A percentile compares a stretch with the other conserved stretches of the same genome.
These are phyloP conservation scores for Paramecium sexaurelia DNA, from an alignment of 73 alveolate species.

Conservation along the genomic window DNA sequence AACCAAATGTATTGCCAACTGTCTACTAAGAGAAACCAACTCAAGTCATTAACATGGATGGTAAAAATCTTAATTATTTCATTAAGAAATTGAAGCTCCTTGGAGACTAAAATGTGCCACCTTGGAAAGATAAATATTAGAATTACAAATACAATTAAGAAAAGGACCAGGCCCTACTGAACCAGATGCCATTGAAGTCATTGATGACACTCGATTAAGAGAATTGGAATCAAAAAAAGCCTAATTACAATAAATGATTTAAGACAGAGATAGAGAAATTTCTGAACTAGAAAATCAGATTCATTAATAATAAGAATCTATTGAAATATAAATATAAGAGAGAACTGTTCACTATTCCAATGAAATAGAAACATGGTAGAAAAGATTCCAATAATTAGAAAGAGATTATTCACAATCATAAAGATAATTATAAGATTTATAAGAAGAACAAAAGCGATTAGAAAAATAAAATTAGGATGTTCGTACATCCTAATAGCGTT, in stretches of 20 bases:
- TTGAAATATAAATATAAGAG: not conserved
- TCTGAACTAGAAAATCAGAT: not conserved
- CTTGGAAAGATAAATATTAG: conserved; percentile 20
- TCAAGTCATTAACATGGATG: conserved; percentile 7
- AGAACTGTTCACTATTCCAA: conserved; percentile 28
- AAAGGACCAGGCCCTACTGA: conserved; percentile 35
- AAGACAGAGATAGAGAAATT: not conserved
- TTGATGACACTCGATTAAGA: conserved; percentile 6
- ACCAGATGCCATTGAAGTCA: conserved; percentile 17
- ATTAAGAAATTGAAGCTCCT: conserved; percentile 38
- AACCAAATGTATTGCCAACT: conserved; percentile 12
- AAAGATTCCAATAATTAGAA: conserved; percentile 1
- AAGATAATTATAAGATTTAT: not conserved
- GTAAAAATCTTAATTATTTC: not conserved
- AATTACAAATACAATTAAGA: conserved; percentile 1
- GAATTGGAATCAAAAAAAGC: not conserved
- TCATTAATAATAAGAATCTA: not conserved
- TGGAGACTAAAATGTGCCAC: conserved; percentile 56
- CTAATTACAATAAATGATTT: not conserved
- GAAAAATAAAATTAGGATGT: not conserved
- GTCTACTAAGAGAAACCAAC: conserved; percentile 5
- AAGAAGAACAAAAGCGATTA: not conserved
- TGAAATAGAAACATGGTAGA: conserved; percentile 37
- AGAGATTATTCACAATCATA: not conserved
- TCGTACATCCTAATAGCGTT: not conserved